These are phyloP conservation scores for Musa beccarii DNA, from an alignment of 176 grass and related monocot species.

Conservation along the genomic window DNA sequence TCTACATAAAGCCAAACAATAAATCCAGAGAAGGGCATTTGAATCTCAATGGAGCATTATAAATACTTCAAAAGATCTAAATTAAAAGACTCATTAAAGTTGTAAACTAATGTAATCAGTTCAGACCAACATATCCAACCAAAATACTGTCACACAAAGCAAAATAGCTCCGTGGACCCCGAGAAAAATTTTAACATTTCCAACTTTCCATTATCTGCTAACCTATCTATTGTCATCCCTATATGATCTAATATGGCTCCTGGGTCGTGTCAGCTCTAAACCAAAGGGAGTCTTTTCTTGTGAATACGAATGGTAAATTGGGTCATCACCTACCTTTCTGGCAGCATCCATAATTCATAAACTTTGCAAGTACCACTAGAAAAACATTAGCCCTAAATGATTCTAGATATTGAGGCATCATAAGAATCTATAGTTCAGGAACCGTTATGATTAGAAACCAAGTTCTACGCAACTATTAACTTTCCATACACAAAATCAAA, in stretches of 20 bases:
- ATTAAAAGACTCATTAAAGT: no score
- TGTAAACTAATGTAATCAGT: background rate
- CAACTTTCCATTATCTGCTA: background rate
- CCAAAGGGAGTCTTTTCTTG: background rate
- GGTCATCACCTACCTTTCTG: background rate
- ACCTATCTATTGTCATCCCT: background rate
- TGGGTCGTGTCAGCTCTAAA: background rate
- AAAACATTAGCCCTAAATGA: background rate
- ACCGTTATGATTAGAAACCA: background rate
- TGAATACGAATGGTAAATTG: background rate
- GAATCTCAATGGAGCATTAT: no score
- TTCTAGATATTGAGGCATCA: background rate
- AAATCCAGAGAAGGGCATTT: no score
- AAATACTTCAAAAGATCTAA: no score
- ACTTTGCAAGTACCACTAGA: background rate
- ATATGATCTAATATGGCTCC: background rate
- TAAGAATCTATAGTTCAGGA: background rate
- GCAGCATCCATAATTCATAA: background rate
- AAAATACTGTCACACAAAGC: background rate
- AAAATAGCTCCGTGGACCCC: no score
- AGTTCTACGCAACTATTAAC: background rate
- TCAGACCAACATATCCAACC: background rate
- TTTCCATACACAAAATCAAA: background rate
- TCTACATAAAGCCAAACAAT: no score
- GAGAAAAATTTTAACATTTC: background rate